Conservation (phyloP, 169 alveolate species). For the Babesia caballi region DNA sequence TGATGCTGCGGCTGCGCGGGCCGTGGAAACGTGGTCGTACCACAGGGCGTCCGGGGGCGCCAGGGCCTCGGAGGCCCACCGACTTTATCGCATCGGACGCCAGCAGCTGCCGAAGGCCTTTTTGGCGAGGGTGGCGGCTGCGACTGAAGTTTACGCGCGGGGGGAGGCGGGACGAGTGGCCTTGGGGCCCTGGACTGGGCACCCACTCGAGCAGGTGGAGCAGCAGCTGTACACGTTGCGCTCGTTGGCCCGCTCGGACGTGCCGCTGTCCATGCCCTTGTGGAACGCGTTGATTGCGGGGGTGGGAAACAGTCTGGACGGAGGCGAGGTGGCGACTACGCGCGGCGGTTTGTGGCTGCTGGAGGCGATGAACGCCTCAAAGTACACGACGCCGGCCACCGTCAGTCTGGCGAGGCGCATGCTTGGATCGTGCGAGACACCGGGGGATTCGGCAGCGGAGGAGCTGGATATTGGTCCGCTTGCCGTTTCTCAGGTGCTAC, state of each 20-base stretch:
- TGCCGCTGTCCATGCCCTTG: conserved; percentile 22
- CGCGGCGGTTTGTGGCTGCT: conserved; percentile 1
- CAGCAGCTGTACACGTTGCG: conserved; percentile 31
- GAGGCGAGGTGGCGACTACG: neutral
- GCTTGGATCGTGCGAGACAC: neutral
- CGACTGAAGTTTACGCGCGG: conserved; percentile 11
- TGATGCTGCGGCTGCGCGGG: conserved; percentile 29
- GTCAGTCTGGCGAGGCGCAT: neutral
- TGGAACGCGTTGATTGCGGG: conserved; percentile 43
- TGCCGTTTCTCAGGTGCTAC: neutral
- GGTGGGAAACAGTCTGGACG: neutral
- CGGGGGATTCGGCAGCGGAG: neutral
- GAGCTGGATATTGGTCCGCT: neutral
- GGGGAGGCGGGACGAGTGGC: neutral
- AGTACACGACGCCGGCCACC: conserved; percentile 45
- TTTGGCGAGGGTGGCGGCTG: conserved; percentile 11
- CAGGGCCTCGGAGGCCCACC: conserved; percentile 15
- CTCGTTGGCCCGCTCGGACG: conserved; percentile 43
- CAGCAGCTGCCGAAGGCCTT: conserved; percentile 14
- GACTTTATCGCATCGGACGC: conserved; percentile 27
- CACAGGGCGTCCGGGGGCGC: conserved; percentile 10
- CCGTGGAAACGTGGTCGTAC: conserved; percentile 49
- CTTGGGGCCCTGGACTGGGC: neutral
- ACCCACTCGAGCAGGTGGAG: neutral
- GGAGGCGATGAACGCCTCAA: conserved; percentile 28